Percentiles rank a stretch among this genome's conserved stretches.
Conservation (phyloP, 345 rosid genomes). For the Eucalyptus globulus region DNA sequence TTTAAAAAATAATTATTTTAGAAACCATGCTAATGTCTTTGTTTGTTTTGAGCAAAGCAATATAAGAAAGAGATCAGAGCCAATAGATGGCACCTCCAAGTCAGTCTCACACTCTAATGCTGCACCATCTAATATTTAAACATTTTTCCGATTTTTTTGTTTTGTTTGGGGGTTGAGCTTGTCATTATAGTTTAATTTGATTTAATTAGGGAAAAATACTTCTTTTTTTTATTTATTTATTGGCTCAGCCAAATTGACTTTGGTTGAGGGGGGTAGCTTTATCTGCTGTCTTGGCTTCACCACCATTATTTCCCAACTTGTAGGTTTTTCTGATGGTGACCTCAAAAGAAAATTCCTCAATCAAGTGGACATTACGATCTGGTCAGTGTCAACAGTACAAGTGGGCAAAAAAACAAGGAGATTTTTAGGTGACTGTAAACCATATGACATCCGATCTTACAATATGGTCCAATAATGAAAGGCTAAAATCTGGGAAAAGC, state of each 20-base stretch:
- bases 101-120: neutral
- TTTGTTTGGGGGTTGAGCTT: neutral
- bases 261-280: neutral
- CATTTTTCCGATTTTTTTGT: neutral
- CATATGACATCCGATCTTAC: neutral
- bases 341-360: neutral
- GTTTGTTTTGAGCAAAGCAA: neutral
- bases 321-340: neutral
- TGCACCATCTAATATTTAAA: neutral
- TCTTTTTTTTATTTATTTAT: neutral
- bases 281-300: neutral
- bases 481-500: neutral
- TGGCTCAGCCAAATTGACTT: neutral
- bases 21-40: no score
- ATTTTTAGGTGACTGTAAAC: neutral
- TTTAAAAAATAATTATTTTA: neutral
- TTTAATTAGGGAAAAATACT: neutral
- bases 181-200: neutral
- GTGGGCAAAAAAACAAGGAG: neutral
- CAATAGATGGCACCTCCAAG: neutral
- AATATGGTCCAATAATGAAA: neutral
- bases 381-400: neutral
- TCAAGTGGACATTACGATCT: neutral
- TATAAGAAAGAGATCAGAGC: neutral
- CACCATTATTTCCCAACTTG: neutral